These are phyloP conservation scores for Tetraselmis striata DNA, from an alignment of 139 green algal genomes.

Conservation along the genomic window DNA sequence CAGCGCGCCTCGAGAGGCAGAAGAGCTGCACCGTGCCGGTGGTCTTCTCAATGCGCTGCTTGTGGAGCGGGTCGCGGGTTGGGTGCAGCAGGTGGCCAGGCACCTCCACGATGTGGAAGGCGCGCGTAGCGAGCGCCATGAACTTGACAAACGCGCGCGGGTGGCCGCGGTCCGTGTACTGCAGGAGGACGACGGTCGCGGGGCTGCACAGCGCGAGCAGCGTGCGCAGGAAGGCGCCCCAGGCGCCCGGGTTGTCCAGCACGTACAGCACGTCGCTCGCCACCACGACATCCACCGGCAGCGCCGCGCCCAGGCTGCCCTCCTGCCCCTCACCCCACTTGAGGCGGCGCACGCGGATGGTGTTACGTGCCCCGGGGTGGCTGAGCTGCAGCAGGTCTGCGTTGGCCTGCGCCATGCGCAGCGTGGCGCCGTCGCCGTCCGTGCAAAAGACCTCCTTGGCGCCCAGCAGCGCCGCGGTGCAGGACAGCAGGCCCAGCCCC, in stretches of 20 bases:
- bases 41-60: not conserved
- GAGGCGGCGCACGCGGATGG: not conserved
- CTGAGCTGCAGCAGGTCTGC: not conserved
- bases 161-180: not conserved
- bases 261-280: slow-evolving; percentile 1
- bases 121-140: not conserved
- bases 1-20: not conserved
- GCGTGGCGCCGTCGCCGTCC: not conserved
- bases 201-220: not conserved
- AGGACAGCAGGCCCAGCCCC: not conserved
- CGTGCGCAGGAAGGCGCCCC: not conserved
- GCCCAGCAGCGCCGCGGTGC: not conserved
- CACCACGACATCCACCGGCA: slow-evolving; percentile 1
- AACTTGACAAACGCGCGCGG: not conserved
- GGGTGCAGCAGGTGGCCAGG: not conserved
- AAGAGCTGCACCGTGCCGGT: not conserved
- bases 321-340: not conserved
- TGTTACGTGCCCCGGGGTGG: not conserved
- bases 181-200: not conserved
- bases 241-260: slow-evolving; percentile 4
- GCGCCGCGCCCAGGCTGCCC: not conserved
- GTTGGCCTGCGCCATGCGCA: not conserved
- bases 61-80: not conserved
- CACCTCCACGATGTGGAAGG: not conserved
- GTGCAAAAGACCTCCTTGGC: not conserved